These are phyloP conservation scores for Aspergillus bertholletiae DNA, from an alignment of 495 filamentous ascomycete genomes.

Conservation along the genomic window DNA sequence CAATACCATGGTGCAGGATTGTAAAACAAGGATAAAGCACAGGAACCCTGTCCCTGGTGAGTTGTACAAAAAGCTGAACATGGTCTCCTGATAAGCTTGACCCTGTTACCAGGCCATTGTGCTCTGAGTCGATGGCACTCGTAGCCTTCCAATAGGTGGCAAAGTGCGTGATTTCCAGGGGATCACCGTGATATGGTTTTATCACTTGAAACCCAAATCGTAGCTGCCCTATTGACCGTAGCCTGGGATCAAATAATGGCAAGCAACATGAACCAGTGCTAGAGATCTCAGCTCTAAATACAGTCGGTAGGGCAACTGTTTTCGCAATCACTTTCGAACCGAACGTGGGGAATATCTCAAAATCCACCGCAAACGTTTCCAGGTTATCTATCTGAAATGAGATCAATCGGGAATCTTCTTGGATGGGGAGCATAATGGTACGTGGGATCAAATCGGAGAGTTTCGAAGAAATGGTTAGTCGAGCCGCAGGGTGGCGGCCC, in stretches of 20 bases:
- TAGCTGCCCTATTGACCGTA: slow-evolving; percentile 92
- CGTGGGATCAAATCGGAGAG: slow-evolving; percentile 92
- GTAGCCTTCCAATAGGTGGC: slow-evolving; percentile 99
- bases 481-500: slow-evolving; percentile 90
- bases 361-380: slow-evolving; percentile 89
- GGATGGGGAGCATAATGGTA: slow-evolving; percentile 90
- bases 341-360: slow-evolving; percentile 96
- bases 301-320: slow-evolving; percentile 81
- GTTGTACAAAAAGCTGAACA: slow-evolving; percentile 83
- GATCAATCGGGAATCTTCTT: slow-evolving; percentile 86
- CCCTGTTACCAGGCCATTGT: slow-evolving; percentile 84
- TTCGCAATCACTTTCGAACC: slow-evolving; percentile 96
- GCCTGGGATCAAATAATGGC: slow-evolving; percentile 85
- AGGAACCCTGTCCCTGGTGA: slow-evolving; percentile 81
- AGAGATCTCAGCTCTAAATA: slow-evolving; percentile 69
- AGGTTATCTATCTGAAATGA: slow-evolving; percentile 95
- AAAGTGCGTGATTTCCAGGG: slow-evolving; percentile 94
- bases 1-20: slow-evolving; percentile 73
- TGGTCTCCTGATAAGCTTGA: slow-evolving; percentile 94
- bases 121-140: slow-evolving; percentile 78
- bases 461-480: slow-evolving; percentile 94
- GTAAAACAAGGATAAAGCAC: slow-evolving; percentile 83
- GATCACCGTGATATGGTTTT: slow-evolving; percentile 90
- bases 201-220: slow-evolving; percentile 93
- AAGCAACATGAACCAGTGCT: slow-evolving; percentile 80